Base-by-base conservation (phyloP, 805 yeast genomes). In the Saccharomycopsis malanga region DNA sequence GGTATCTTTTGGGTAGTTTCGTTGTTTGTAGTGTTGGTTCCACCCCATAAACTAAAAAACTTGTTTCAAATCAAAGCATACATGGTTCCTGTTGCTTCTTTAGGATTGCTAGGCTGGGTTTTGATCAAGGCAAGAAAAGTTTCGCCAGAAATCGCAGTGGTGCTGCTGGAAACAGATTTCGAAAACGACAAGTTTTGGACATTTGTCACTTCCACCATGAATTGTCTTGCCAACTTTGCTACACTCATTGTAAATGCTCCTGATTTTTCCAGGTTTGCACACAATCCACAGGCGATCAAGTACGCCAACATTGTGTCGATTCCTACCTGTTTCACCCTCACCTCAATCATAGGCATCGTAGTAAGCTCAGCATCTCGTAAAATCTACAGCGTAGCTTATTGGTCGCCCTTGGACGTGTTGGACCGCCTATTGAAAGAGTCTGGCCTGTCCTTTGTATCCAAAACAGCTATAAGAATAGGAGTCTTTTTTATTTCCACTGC, bases 71-170 rank as follows among this genome's bases (percentile, higher is more conserved):
- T 80, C 48, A 88, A 88, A 62, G 84, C 95, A 1, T 71, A 76
- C 54, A 64, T 82, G 37, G 83, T 85, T 41, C 95, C 96, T 3
- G 67, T 82, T 48, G 95, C 93, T 0, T 94, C 93, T 36, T 68
- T 87, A 51, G 84, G 80, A 0, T 85, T 87, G 59, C 68, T 88
- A 55, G 72, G 85, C 32, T 88, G 96, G 96, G 76, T 94, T 4
- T 65, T 87, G 42, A 81, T 76, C 44, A 82, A 83, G 60, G 86
- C 94, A 27, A 64, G 68, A 3, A 67, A 76, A 2, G 57, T 65
- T 0, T 60, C 81, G 14, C 29, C 24, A 2, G 12, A n/a, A 4
- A 9, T 14, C 6, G 9, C n/a, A n/a, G 15, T n/a, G 15, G 14
- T 10, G 15, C 10, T 35, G 39, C 15, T 12, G 15, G 12, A 15